These are phyloP conservation scores for Rosa hybrid DNA, from an alignment of 331 rosid species.

Conservation along the genomic window DNA sequence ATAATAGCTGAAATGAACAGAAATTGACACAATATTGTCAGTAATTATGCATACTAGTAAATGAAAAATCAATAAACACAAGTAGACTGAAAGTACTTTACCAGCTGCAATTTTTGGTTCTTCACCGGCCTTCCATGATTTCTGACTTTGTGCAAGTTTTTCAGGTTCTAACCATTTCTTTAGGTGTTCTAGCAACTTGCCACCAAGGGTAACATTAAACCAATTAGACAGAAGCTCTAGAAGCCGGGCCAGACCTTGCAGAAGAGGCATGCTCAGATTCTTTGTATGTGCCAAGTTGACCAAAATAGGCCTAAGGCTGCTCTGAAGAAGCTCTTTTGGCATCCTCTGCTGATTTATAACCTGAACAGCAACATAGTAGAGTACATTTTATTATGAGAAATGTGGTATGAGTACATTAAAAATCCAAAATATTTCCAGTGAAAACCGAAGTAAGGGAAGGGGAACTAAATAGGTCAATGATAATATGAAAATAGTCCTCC, in stretches of 20 bases:
- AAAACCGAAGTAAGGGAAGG: constrained; percentile 12
- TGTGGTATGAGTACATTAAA: not conserved
- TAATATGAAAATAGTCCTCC: constrained; percentile 16
- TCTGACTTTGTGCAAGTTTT: constrained; percentile 94
- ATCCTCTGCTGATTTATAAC: constrained; percentile 93
- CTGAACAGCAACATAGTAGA: constrained; percentile 34
- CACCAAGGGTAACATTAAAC: constrained; percentile 98
- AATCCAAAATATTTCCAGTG: not conserved
- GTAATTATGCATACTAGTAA: constrained; percentile 15
- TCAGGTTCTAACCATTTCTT: constrained; percentile 99
- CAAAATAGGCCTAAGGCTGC: constrained; percentile 96
- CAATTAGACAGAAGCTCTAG: constrained; percentile 95
- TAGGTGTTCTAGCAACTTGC: constrained; percentile 88
- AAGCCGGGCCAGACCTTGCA: constrained; percentile 95
- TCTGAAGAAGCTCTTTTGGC: constrained; percentile 97
- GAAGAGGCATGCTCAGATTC: constrained; percentile 98
- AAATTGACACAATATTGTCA: constrained; percentile 25
- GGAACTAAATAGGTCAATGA: not conserved
- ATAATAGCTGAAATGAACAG: constrained; percentile 75
- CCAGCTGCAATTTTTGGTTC: constrained; percentile 99
- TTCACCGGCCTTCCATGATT: constrained; percentile 98
- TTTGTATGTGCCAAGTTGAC: constrained; percentile 95
- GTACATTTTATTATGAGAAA: constrained; percentile 8
- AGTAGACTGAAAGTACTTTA: constrained; percentile 33
- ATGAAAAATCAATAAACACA: constrained; percentile 25